phyloP scores from a whole-genome alignment of 2,329 filamentous ascomycete species.

The Cladosporium phlei region DNA sequence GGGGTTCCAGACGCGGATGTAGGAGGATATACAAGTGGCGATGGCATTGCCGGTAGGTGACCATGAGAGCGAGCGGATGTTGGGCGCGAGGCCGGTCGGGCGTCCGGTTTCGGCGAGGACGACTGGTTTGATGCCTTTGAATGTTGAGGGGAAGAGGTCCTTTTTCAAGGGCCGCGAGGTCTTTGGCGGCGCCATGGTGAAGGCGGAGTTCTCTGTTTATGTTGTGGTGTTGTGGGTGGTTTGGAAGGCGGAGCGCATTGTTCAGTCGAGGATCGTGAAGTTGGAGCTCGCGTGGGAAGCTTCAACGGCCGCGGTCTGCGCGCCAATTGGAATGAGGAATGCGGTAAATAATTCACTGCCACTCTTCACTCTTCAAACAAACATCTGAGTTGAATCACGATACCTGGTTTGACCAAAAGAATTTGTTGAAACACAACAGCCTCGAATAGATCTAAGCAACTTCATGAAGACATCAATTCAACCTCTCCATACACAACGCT shows the following conservation, averaged over 20 bases:
- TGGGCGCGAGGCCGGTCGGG: constrained; percentile 27
- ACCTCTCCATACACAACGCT: no score
- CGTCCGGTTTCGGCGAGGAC: constrained; percentile 51
- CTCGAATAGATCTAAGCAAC: no score
- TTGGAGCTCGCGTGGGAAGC: background rate
- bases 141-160: constrained; percentile 63
- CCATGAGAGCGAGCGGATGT: constrained; percentile 61
- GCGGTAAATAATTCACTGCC: no score
- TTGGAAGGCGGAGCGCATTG: constrained; percentile 1
- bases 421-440: no score
- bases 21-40: constrained; percentile 71
- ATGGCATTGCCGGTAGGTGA: constrained; percentile 79
- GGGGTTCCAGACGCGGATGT: constrained; percentile 74
- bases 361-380: no score
- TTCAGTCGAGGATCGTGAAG: background rate
- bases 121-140: constrained; percentile 65
- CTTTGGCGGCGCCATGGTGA: constrained; percentile 36
- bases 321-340: no score
- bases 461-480: no score
- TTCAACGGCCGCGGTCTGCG: background rate
- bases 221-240: background rate
- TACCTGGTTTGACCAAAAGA: no score
- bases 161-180: constrained; percentile 59
- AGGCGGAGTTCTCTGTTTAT: no score
- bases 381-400: no score